phyloP scores from a whole-genome alignment of 2,329 filamentous ascomycete genomes.

The Elsinoe arachidis region DNA sequence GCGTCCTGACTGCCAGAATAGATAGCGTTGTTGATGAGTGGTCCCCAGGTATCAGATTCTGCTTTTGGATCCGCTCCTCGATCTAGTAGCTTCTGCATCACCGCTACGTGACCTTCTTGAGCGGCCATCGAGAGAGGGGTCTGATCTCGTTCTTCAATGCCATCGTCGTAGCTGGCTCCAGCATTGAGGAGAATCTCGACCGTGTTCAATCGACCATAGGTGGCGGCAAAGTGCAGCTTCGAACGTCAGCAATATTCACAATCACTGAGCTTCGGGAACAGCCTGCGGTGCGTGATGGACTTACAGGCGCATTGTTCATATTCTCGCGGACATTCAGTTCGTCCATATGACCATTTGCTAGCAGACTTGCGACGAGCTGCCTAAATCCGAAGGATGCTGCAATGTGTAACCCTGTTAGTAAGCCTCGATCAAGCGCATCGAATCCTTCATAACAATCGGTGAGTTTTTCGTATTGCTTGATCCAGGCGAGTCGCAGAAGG shows the following conservation, averaged over 20 bases:
- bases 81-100: slow-evolving; percentile 1
- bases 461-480: neutral
- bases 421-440: neutral
- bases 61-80: neutral
- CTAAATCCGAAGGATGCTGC: neutral
- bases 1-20: neutral
- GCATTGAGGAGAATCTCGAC: neutral
- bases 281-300: neutral
- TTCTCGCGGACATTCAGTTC: neutral
- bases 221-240: neutral
- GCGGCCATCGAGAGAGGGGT: neutral
- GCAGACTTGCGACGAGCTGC: neutral
- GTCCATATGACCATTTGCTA: neutral
- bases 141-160: neutral
- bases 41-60: neutral
- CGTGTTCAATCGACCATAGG: neutral
- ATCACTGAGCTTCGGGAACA: no score
- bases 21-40: neutral
- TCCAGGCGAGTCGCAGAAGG: neutral
- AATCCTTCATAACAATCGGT: neutral
- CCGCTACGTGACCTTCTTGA: neutral
- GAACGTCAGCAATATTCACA: neutral
- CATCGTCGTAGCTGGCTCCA: neutral
- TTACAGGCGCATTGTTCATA: neutral
- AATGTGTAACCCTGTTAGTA: neutral